Percentiles rank a stretch among this genome's conserved stretches.
phyloP scores from a whole-genome alignment of 2,329 filamentous ascomycete genomes.

The Albophoma yamanashiensis region DNA sequence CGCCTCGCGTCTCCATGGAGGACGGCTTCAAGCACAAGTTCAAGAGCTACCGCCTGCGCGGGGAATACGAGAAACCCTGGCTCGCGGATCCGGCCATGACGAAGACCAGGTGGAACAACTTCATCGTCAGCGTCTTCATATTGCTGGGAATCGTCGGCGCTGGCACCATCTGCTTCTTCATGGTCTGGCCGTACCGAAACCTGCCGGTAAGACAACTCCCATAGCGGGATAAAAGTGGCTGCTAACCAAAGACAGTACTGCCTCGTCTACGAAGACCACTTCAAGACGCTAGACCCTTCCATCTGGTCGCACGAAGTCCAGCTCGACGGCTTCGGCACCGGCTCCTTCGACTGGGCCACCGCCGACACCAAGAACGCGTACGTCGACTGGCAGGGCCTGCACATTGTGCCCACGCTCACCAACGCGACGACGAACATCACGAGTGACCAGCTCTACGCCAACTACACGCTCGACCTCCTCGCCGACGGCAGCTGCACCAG shows the following conservation, averaged over 20 bases:
- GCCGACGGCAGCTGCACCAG: conserved; percentile 30
- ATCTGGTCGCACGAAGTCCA: conserved; percentile 39
- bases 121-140: conserved; percentile 20
- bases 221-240: no score
- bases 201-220: conserved; percentile 4
- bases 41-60: conserved; percentile 21
- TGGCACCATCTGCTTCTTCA: conserved; percentile 20
- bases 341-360: conserved; percentile 45
- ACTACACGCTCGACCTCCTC: conserved; percentile 33
- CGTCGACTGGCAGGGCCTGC: conserved; percentile 35
- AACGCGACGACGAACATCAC: conserved; percentile 27
- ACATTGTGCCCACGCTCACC: conserved; percentile 44
- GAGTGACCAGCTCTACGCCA: conserved; percentile 23
- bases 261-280: conserved; percentile 38
- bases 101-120: conserved; percentile 22
- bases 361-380: conserved; percentile 34
- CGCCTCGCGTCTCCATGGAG: conserved; percentile 2
- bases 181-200: conserved; percentile 14
- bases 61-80: conserved; percentile 28
- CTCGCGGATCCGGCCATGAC: conserved; percentile 19
- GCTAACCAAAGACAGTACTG: conserved; percentile 24
- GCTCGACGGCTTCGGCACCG: conserved; percentile 33
- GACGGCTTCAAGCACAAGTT: conserved; percentile 11
- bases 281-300: conserved; percentile 28
- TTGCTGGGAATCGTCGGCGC: conserved; percentile 21